Conservation (phyloP, 345 rosid species). For the Erysimum cheiranthoides region DNA sequence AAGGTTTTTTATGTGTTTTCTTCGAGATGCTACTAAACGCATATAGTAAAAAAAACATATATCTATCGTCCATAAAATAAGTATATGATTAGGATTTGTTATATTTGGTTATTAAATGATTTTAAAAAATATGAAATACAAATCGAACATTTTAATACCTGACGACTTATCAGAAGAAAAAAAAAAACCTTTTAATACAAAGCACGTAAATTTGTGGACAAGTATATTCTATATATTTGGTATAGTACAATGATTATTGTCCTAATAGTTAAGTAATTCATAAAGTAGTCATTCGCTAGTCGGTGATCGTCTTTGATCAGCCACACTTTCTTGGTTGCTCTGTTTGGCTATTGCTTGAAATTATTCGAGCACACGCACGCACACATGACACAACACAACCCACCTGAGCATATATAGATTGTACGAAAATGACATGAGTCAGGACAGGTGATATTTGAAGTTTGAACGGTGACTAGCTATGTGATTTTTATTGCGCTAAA, state of each 20-base stretch:
- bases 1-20: no score
- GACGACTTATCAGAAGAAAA: no score
- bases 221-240: background rate
- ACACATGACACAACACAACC: background rate
- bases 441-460: background rate
- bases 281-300: background rate
- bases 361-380: constrained; percentile 7
- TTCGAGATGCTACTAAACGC: no score
- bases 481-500: no score
- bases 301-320: background rate
- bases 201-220: background rate
- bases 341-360: constrained; percentile 8
- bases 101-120: no score
- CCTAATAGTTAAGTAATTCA: background rate
- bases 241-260: background rate
- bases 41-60: no score
- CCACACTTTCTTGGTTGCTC: background rate
- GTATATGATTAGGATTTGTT: no score
- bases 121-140: no score
- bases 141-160: no score
- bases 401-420: background rate
- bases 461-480: no score
- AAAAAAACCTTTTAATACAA: no score
- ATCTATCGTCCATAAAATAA: no score
- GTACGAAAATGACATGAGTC: constrained; percentile 5